Evolutionary conservation across 257 asterid species (phyloP), one percentile per base, ranked within the genome.

Genomic region (Solanum stenotomum): DNA sequence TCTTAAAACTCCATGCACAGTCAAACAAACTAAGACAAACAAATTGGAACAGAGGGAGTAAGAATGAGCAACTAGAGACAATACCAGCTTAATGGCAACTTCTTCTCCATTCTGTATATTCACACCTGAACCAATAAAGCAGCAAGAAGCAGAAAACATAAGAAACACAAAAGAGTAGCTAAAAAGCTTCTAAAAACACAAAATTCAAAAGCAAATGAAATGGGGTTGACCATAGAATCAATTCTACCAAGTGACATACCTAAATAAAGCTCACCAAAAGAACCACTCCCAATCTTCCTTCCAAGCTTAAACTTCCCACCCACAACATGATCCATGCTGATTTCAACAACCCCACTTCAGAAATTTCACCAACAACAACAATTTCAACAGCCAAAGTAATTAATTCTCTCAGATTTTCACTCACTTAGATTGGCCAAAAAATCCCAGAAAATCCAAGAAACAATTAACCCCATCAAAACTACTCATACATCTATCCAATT

Each of bases 231-330:
- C 85, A 35, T 16, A 84, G 11, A 82, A 70, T 72, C 75, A 86
- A 86, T 5, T 72, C 44, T 5, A 72, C 63, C 81, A 68, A 79
- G 38, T 61, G 78, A 78, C 85, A 13, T 91, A 96, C 99, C 99
- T 90, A 96, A 90, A 93, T 93, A 96, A 87, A 96, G 96, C 91
- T 96, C 98, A 88, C 99, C 99, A 91, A 96, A 96, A 75, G 99
- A 96, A 86, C 99, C 99, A 90, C 98, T 90, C 87, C 98, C 98
- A 93, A 96, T 96, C 92, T 96, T 96, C 91, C 98, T 95, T 85
- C 98, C 98, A 90, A 95, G 95, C 96, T 94, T 96, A 93, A 94
- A 96, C 88, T 93, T 96, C 14, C 97, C 98, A 90, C 98, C 95
- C 83, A 96, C 98, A 82, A 93, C 94, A 86, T 92, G 96, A 92